Percentiles rank a stretch among this genome's conserved stretches.
Evolutionary conservation across 345 rosid species (phyloP).

Genomic region (Arabis hirsuta): DNA sequence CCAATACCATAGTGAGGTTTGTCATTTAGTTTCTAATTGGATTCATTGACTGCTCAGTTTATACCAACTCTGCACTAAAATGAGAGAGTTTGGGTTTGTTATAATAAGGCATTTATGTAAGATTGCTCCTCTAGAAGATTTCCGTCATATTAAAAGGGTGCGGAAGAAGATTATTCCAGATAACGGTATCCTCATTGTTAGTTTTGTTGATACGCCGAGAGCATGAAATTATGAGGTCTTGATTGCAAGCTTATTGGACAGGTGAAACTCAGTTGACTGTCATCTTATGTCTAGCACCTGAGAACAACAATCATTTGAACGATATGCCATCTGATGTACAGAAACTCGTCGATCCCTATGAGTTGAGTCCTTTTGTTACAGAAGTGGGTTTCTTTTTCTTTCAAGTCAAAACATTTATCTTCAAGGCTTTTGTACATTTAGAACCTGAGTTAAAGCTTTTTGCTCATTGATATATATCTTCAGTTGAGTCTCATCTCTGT

Average conservation of each 20-base stretch:
- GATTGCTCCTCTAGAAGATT: constrained; percentile 66
- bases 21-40: constrained; percentile 4
- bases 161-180: constrained; percentile 49
- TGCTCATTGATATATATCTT: not conserved
- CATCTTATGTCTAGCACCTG: constrained; percentile 67
- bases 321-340: constrained; percentile 54
- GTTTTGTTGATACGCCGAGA: not conserved
- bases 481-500: not conserved
- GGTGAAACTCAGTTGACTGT: constrained; percentile 65
- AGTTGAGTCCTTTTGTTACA: constrained; percentile 78
- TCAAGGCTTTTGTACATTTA: constrained; percentile 1
- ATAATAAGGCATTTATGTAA: constrained; percentile 66
- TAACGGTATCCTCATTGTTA: constrained; percentile 42
- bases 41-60: not conserved
- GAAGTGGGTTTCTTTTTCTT: constrained; percentile 61
- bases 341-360: constrained; percentile 62
- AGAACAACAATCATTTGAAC: constrained; percentile 40
- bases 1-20: constrained; percentile 72
- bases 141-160: constrained; percentile 78
- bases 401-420: not conserved
- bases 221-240: constrained; percentile 22
- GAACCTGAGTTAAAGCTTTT: not conserved
- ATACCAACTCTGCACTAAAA: not conserved
- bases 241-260: constrained; percentile 42
- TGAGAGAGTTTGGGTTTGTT: constrained; percentile 23